phyloP scores from a whole-genome alignment of 2,329 filamentous ascomycete genomes.

The Rachicladosporium sp. region DNA sequence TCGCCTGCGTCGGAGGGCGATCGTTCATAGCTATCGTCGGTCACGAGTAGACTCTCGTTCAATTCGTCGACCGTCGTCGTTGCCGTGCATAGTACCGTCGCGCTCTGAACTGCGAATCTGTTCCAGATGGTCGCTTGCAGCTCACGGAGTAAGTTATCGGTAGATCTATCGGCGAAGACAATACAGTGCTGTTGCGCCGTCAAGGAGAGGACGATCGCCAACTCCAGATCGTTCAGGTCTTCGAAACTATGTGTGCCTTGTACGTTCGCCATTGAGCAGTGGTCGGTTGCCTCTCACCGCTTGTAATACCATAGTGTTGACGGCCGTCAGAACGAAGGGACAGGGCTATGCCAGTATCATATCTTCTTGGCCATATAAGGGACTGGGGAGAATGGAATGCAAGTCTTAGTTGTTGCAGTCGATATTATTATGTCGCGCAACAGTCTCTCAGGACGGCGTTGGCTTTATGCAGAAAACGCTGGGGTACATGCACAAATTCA shows the following conservation, averaged over 20 bases:
- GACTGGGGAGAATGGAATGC: too few species aligned
- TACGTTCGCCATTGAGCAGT: too few species aligned
- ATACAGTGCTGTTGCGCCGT: slow-evolving; percentile 78
- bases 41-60: slow-evolving; percentile 51
- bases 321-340: too few species aligned
- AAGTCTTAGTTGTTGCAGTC: too few species aligned
- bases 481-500: too few species aligned
- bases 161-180: slow-evolving; percentile 53
- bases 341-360: too few species aligned
- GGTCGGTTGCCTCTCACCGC: too few species aligned
- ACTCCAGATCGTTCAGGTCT: slow-evolving; percentile 72
- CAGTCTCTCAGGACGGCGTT: too few species aligned
- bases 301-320: too few species aligned
- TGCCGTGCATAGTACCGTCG: slow-evolving; percentile 59
- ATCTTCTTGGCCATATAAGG: too few species aligned
- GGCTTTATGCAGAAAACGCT: too few species aligned
- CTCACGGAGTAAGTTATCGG: slow-evolving; percentile 15
- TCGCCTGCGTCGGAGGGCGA: slow-evolving; percentile 1
- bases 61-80: slow-evolving; percentile 74
- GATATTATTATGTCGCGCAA: too few species aligned
- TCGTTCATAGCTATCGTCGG: neutral
- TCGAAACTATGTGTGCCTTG: slow-evolving; percentile 42
- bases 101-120: slow-evolving; percentile 60
- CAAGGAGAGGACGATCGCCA: slow-evolving; percentile 72
- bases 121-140: slow-evolving; percentile 52